Percentiles rank a stretch among this genome's conserved stretches.
Conservation (phyloP, 768 basidiomycete species). For the Holtermanniella nyarrowii region DNA sequence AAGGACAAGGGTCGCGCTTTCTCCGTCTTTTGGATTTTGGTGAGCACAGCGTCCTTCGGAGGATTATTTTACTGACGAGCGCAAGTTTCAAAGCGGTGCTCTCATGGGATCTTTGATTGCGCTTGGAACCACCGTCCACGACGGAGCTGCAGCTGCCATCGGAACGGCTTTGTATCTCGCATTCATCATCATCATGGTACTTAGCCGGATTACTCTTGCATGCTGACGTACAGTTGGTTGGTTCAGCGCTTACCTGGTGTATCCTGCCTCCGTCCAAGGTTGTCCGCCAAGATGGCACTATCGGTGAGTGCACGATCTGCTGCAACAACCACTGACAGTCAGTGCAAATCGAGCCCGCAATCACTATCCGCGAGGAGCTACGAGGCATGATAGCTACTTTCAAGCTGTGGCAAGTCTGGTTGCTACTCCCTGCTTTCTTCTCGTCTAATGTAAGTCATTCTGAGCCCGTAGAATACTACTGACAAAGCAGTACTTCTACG, state of each 20-base stretch:
- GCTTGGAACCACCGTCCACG: constrained; percentile 57
- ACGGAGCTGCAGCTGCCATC: constrained; percentile 42
- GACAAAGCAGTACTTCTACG: constrained; percentile 42
- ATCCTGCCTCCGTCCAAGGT: constrained; percentile 43
- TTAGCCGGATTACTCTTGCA: too few relatives aligned
- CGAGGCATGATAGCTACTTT: constrained; percentile 18
- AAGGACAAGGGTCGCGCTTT: constrained; percentile 51
- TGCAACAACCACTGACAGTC: too few relatives aligned
- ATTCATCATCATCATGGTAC: constrained; percentile 47
- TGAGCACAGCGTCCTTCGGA: too few relatives aligned
- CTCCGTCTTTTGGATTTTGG: constrained; percentile 50
- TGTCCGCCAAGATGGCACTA: constrained; percentile 44
- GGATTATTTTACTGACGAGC: too few relatives aligned
- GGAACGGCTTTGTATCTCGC: constrained; percentile 39
- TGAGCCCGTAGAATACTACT: not conserved
- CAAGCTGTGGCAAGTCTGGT: constrained; percentile 44
- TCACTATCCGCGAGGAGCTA: constrained; percentile 28
- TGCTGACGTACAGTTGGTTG: too few relatives aligned
- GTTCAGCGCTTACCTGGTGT: constrained; percentile 41
- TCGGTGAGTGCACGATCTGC: too few relatives aligned
- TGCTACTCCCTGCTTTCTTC: constrained; percentile 38
- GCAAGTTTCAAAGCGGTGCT: constrained; percentile 49
- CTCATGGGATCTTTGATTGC: constrained; percentile 70
- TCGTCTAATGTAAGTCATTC: not conserved
- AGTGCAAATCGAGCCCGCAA: constrained; percentile 36